Conservation (phyloP, 768 basidiomycete genomes). For the Trametopsis cervina region DNA sequence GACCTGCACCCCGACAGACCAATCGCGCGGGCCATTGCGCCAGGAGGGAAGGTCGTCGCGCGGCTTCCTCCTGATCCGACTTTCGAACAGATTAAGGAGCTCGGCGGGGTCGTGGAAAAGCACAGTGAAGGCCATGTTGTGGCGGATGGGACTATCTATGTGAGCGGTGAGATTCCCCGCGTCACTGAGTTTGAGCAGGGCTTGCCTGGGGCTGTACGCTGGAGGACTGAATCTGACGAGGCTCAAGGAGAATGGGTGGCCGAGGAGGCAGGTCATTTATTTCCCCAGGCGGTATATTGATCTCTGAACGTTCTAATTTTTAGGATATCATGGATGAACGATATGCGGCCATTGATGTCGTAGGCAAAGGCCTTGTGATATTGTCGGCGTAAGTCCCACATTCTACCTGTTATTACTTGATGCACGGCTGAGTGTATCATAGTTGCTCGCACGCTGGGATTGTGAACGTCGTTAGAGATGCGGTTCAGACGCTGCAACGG, state of each 20-base stretch:
- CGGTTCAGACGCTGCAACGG: slow-evolving; percentile 49
- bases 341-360: slow-evolving; percentile 69
- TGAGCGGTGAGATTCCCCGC: slow-evolving; percentile 78
- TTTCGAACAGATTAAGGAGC: slow-evolving; percentile 52
- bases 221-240: slow-evolving; percentile 32
- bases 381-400: slow-evolving; percentile 69
- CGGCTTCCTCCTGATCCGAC: slow-evolving; percentile 65
- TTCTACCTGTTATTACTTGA: background rate
- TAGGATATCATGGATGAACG: slow-evolving; percentile 82
- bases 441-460: slow-evolving; percentile 79
- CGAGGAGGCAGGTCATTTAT: slow-evolving; percentile 40
- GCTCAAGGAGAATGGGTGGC: slow-evolving; percentile 34
- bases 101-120: slow-evolving; percentile 50
- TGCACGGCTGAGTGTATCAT: background rate
- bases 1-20: slow-evolving; percentile 80
- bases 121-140: slow-evolving; percentile 58
- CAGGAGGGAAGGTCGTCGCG: slow-evolving; percentile 50
- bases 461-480: slow-evolving; percentile 75
- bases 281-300: background rate
- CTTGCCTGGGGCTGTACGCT: slow-evolving; percentile 59
- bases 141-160: slow-evolving; percentile 56
- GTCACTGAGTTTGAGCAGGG: slow-evolving; percentile 64
- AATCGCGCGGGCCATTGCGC: slow-evolving; percentile 65
- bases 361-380: slow-evolving; percentile 75
- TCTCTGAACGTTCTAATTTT: background rate